Conservation (phyloP, 305 asterid genomes). For the Solanum hybrid region DNA sequence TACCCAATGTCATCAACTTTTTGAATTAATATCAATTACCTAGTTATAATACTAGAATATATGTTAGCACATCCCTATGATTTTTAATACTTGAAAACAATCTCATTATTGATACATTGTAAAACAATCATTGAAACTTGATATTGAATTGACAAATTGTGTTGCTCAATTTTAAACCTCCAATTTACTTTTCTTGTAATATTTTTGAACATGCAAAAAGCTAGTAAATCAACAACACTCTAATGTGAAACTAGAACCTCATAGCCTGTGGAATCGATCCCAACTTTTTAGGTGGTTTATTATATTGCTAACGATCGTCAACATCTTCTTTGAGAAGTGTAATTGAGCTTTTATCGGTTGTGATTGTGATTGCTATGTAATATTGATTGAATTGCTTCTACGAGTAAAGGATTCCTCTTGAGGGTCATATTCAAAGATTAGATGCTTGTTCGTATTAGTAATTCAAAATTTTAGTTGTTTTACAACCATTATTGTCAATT, state of each 20-base stretch:
- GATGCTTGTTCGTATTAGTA: background rate
- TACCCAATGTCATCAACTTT: too few species aligned
- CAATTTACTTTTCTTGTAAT: background rate
- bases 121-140: background rate
- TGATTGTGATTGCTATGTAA: background rate
- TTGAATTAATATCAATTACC: too few species aligned
- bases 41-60: background rate
- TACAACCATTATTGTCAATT: background rate
- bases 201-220: background rate
- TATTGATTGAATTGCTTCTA: background rate
- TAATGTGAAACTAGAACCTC: background rate
- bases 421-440: background rate
- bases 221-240: background rate
- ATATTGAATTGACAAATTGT: background rate
- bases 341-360: background rate
- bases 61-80: background rate
- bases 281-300: background rate
- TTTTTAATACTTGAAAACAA: background rate
- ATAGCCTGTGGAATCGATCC: background rate
- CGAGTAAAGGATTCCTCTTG: background rate
- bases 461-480: background rate
- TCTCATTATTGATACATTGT: background rate
- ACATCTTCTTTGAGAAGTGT: background rate
- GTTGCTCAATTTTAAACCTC: background rate
- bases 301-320: background rate